Base-by-base conservation (phyloP, 306 rosid species). In the Trifolium repens region DNA sequence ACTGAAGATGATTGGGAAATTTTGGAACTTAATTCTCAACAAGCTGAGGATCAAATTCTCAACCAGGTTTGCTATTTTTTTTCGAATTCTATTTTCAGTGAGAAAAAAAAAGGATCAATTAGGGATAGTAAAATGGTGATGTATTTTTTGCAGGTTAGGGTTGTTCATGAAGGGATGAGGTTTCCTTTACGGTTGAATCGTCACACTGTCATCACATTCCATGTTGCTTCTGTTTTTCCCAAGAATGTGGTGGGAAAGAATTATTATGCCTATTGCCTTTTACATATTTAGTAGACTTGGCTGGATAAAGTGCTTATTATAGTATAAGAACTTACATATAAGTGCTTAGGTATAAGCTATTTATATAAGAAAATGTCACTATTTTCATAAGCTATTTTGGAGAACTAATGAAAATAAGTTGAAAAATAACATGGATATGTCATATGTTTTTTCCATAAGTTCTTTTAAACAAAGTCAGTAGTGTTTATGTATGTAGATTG, bases 1-100 rank as follows among this genome's bases (percentile, higher is more conserved):
- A 83, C 88, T 1, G 98, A 91, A 79, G 98, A 94, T 81, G 98
- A 94, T 54, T 94, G 98, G 98, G 98, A 94, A 73, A 91, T 94
- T 43, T 46, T 94, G 86, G 98, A 91, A 85, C 92, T 94, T 39
- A 91, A 91, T 61, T 79, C 97, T 0, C 93, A 94, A 69, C 88
- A 83, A 43, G 98, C 98, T 8, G 97, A 94, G 83, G 93, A 83
- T 32, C 80, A 78, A 72, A 90, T 91, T 66, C 80, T 94, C 75
- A 88, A 81, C 65, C 98, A 94, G 98, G 98, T 94, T 19, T 67
- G 14, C 0, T 11, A 53, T 34, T 16, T 42, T 67, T 32, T 7
- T 6, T 24, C 0, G 3, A 32, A 9, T 52, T 59, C 37, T 5
- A 46, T 66, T 50, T 61, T 52, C 22, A 4, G 60, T 60, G 13